Evolutionary conservation across 2,329 filamentous ascomycete genomes (phyloP), one percentile per base, ranked within the genome.

Genomic region (Davidsoniella australis): DNA sequence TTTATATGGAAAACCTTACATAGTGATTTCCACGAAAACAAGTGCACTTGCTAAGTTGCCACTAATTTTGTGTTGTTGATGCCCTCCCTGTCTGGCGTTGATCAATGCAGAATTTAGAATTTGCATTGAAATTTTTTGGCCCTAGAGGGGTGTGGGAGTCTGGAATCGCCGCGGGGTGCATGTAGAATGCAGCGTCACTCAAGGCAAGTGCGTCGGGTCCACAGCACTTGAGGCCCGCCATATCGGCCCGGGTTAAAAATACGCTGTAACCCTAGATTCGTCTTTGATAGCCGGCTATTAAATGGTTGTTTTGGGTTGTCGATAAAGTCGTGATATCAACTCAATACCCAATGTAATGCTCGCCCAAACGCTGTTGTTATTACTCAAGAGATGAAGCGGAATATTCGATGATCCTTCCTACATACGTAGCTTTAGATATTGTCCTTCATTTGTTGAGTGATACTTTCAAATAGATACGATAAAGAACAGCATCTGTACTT

Each of bases 401-500:
- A 12, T 33, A 33, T 33, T 2, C 6, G 29, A 33, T 33, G 12
- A 33, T 12, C 12, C 8, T 33, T 33, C 1, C 12, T 33, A 9
- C 4, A 33, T 1, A 9, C 12, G 12, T 33, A 33, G 29, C 12
- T 38, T 16, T 47, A 42, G 24, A 59, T 54, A 8, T 56, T 58
- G 20, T 56, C 61, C 55, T 55, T 60, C 58, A 58, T 60, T 58
- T 54, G 68, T 54, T 66, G 65, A 7, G 78, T 76, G 55, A 89
- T 82, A 5, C 65, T 69, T 56, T 71, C 68, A 59, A 89, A 88
- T 7, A 88, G 66, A 45, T 77, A 76, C 53, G 68, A 76, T 37
- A 89, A 65, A 36, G 80, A 85, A 62, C 84, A 89, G 54, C 71
- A 68, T 55, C 70, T 69, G 62, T 89, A 89, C 62, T 86, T 87